Evolutionary conservation across 805 yeast genomes (phyloP), one percentile per base, ranked within the genome.

Genomic region (Suhomyces pyralidae): DNA sequence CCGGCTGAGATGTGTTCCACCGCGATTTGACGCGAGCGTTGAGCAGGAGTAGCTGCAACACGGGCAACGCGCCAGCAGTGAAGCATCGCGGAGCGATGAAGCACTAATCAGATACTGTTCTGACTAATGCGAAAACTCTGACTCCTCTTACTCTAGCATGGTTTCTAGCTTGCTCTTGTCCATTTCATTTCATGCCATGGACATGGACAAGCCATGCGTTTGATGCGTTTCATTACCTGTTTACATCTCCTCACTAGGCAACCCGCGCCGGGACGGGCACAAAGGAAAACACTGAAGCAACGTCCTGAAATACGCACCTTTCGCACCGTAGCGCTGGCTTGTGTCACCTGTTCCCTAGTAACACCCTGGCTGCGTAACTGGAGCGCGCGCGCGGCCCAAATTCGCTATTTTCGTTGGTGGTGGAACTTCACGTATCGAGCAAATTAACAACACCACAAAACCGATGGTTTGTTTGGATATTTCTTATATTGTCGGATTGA

Each of bases 361-460:
- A 22, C 45, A 24, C 30, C 19, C 30, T 42, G 14, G 34, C 34
- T 17, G 34, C 46, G 34, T 24, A 20, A 24, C 36, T 25, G 12
- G 15, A 25, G 19, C 45, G 20, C 34, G 22, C 40, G 40, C 48
- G 45, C 45, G 45, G 28, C 45, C 45, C 10, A 14, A 12, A 5
- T 42, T 14, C 7, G 24, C 19, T 15, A 17, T 40, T 20, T 40
- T 40, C n/a, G 19, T 10, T 42, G 24, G 45, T 24, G 45, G 42
- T n/a, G 28, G 17, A 20, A 14, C 45, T 42, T 30, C 40, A 28
- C 40, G 40, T 34, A 28, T 45, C 48, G 25, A 45, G 48, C 34
- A 45, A 45, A 45, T 45, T 45, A 45, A 45, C 48, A 45, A 45
- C 48, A 45, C 48, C 48, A 45, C 48, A 45, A 45, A 45, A 20